Evolutionary conservation across 2,329 filamentous ascomycete genomes (phyloP), one percentile per base, ranked within the genome.

Genomic region (Exophiala oligosperma): DNA sequence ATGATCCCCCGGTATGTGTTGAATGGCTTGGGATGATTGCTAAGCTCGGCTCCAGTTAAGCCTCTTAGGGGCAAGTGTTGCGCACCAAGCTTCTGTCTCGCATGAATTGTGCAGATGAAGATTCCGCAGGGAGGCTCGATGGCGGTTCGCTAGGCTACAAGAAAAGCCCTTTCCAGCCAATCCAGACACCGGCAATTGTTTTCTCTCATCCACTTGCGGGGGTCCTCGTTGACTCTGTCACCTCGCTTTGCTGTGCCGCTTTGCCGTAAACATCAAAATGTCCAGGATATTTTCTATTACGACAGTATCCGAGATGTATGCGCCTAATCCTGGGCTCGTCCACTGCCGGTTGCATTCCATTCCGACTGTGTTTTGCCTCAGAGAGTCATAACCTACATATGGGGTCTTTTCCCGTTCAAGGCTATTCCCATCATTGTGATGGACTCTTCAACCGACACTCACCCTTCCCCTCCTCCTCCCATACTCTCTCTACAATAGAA

Each of bases 241-340:
- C n/a, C 43, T 53, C 53, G 53, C 53, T 38, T 50, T 28, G 24
- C 23, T 48, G 47, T 52, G 58, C 58, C 54, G 57, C 46, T 50
- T 60, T 60, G 49, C 57, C 57, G 57, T 38, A 54, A 52, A 49
- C 29, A 38, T 26, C 41, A 43, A 17, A 32, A 24, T 46, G 32
- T 35, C 32, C 32, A 35, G 32, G 26, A 44, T 14, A 17, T 43
- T 41, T 46, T 56, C 52, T 41, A 58, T 61, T 61, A 58, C 59
- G 59, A 55, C 59, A 58, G 51, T 51, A 56, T 48, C 48, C 50
- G 52, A 55, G 55, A 47, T 54, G 38, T 55, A 57, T 56, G 50
- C 41, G 51, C 54, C 53, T 56, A 49, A 56, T 60, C 57, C 57
- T 48, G 28, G 57, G 44, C 44, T 38, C 47, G 51, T 48, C 38